Base-by-base conservation (phyloP, 495 filamentous ascomycete species). In the Xylaria flabelliformis region DNA sequence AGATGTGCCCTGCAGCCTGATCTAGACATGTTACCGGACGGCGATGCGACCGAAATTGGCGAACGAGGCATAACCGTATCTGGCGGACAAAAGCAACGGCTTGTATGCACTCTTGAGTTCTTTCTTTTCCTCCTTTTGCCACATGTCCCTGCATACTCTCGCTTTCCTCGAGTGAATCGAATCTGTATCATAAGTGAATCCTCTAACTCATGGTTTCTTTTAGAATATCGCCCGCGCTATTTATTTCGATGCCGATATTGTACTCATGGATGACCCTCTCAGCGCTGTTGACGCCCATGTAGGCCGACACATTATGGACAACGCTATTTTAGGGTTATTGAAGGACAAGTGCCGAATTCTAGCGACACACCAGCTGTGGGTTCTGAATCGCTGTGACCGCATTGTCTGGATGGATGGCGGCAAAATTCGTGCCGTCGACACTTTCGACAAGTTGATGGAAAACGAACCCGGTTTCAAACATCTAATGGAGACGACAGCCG, bases 281-380 rank as follows among this genome's bases (percentile, higher is more conserved):
- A 93, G 91, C 26, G 93, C 93, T 10, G 93, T 96, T 5, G 93
- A 96, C 79, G 93, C 93, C 9, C 93, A 95, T 73, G 93, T 95
- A 65, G 96, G 95, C 15, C 90, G 93, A 19, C 95, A 97, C 79
- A 96, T 99, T 78, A 97, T 99, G 84, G 94, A 98, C 77, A 90
- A 97, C 70, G 96, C 94, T 46, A 98, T 99, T 61, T 90, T 94
- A 61, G 96, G 95, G 36, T 84, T 98, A 34, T 84, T 99, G 63
- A 92, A 92, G 74, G 88, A 95, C 80, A 97, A 97, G 74, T 95
- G 93, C 78, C 85, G 96, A 41, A 91, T 98, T 42, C 85, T 99
- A 46, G 96, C 95, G 5, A 99, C 96, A 0, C 96, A 99, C 80
- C 96, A 98, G 78, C 88, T 97, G 7, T 94, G 96, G 82, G 95